phyloP scores from a whole-genome alignment of 148 eudicot genomes.

The Camellia sinensis region DNA sequence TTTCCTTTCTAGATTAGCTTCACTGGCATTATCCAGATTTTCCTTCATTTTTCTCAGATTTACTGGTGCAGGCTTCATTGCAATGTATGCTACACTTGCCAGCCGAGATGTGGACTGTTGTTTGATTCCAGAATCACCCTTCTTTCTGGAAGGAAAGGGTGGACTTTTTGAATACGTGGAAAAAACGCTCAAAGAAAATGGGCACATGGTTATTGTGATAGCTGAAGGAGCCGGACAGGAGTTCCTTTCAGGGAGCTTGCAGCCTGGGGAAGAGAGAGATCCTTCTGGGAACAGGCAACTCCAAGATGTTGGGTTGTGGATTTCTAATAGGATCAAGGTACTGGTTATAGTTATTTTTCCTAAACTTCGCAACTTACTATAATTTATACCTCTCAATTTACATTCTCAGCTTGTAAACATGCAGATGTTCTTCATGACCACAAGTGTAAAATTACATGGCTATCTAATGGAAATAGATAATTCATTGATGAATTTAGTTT shows the following conservation, averaged over 20 bases:
- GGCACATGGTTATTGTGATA: conserved; percentile 93
- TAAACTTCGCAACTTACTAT: background rate
- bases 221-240: conserved; percentile 99
- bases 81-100: conserved; percentile 97
- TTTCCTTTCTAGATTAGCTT: background rate
- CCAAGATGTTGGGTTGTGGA: conserved; percentile 87
- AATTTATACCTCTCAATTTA: background rate
- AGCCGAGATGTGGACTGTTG: conserved; percentile 97
- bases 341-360: background rate
- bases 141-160: conserved; percentile 81
- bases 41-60: conserved; percentile 11
- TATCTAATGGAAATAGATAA: background rate
- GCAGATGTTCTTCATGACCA: background rate
- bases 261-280: conserved; percentile 48
- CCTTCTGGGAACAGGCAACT: conserved; percentile 90
- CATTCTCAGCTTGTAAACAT: background rate
- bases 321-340: conserved; percentile 84
- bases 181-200: conserved; percentile 78
- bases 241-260: conserved; percentile 52
- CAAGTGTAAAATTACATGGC: background rate
- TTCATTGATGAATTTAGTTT: background rate
- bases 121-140: conserved; percentile 97
- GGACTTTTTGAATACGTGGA: conserved; percentile 82
- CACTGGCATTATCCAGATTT: background rate
- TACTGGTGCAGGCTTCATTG: conserved; percentile 73